These are phyloP conservation scores for Elongisporangium undulatum DNA, from an alignment of 352 stramenopile genomes.

Conservation along the genomic window DNA sequence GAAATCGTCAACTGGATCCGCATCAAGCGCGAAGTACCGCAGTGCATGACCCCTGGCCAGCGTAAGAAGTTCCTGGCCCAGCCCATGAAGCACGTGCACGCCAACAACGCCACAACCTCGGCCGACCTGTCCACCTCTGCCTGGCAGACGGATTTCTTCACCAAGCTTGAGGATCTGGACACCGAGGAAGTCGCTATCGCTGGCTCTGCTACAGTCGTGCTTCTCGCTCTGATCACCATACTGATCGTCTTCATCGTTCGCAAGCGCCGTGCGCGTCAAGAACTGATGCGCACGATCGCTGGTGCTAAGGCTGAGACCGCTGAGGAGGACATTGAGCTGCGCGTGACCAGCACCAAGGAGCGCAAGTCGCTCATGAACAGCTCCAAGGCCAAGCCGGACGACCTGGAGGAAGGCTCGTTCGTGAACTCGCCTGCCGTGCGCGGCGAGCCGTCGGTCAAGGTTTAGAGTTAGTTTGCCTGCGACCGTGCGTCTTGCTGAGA, in stretches of 20 bases:
- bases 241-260: constrained; percentile 65
- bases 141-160: constrained; percentile 62
- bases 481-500: neutral
- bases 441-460: constrained; percentile 13
- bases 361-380: constrained; percentile 70
- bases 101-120: constrained; percentile 44
- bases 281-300: constrained; percentile 76
- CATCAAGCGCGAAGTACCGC: constrained; percentile 74
- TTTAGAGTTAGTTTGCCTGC: neutral
- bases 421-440: constrained; percentile 81
- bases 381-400: constrained; percentile 55
- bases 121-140: constrained; percentile 23
- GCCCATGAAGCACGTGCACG: constrained; percentile 86
- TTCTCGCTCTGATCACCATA: constrained; percentile 65
- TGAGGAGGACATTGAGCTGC: constrained; percentile 59
- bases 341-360: constrained; percentile 58
- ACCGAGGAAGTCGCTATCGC: constrained; percentile 63
- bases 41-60: constrained; percentile 78
- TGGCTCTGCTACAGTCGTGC: constrained; percentile 41
- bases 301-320: constrained; percentile 77
- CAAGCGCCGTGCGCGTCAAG: constrained; percentile 78
- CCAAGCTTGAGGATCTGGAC: constrained; percentile 56
- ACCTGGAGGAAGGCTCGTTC: constrained; percentile 71
- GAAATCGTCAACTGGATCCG: constrained; percentile 87
- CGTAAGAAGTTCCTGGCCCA: constrained; percentile 79